These are phyloP conservation scores for Verbascum thapsus DNA, from an alignment of 257 asterid genomes.

Conservation along the genomic window DNA sequence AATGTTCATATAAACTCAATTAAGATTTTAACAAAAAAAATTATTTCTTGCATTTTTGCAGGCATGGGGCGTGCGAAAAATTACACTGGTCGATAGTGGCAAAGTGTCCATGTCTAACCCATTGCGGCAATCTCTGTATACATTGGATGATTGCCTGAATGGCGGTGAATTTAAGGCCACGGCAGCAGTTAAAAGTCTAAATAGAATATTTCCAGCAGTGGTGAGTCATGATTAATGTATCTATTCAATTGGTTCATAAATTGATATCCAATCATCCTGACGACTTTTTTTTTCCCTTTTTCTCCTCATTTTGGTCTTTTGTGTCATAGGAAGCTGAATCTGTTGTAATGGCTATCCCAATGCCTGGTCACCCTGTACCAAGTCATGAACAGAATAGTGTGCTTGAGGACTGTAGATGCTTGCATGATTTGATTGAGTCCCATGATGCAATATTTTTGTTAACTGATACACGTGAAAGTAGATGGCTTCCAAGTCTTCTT, in stretches of 20 bases:
- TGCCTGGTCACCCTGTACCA: constrained; percentile 93
- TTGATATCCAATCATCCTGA: constrained; percentile 26
- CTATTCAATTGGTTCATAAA: constrained; percentile 11
- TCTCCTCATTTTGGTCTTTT: neutral
- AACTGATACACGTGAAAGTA: constrained; percentile 96
- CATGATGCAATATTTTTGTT: constrained; percentile 85
- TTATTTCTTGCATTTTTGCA: constrained; percentile 32
- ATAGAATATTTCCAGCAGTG: constrained; percentile 85
- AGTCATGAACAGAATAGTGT: constrained; percentile 68
- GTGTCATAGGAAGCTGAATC: constrained; percentile 74
- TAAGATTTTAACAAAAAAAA: too few species aligned
- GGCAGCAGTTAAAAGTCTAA: constrained; percentile 82
- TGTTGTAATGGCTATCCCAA: constrained; percentile 86
- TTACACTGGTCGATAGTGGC: constrained; percentile 87
- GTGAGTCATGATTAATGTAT: constrained; percentile 39
- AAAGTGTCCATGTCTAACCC: constrained; percentile 97
- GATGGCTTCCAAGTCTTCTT: constrained; percentile 97
- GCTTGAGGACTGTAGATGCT: constrained; percentile 67
- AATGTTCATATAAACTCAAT: constrained; percentile 5
- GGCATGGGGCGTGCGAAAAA: constrained; percentile 98
- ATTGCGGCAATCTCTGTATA: constrained; percentile 87
- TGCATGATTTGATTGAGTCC: constrained; percentile 67
- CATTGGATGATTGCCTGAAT: constrained; percentile 79
- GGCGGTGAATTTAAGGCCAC: constrained; percentile 90
- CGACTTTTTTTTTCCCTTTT: neutral